Evolutionary conservation across 306 rosid genomes (phyloP), one percentile per base, ranked within the genome.

Genomic region (Leucaena leucocephala): DNA sequence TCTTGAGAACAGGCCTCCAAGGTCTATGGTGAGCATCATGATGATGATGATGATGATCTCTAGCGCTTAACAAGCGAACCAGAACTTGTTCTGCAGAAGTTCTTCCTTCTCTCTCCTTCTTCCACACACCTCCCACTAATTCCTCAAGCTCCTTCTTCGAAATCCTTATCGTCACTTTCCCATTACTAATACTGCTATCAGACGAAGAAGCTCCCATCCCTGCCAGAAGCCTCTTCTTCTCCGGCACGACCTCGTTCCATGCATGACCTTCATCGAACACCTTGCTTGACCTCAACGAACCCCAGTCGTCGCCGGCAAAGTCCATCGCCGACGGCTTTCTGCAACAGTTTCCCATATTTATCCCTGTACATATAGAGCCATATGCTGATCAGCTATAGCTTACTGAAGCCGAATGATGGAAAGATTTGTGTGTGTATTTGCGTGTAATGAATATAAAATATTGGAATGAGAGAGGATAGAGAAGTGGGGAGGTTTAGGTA

Each of bases 241-340:
- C 89, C 2, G 48, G 3, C 2, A 44, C 59, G 63, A 19, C 77
- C n/a, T 34, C 67, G 36, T 22, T 4, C 19, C 16, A 42, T 19
- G 72, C 21, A 12, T 44, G 44, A 43, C 11, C 57, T 76, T 83
- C 86, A 43, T 75, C 87, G 48, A 82, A 82, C 79, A 84, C 85
- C 71, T 86, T 86, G 54, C 62, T 71, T 8, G 85, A 70, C 64
- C 79, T 39, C 39, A 84, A 15, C 19, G 90, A 86, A 11, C 81
- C 94, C 94, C 94, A 90, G 17, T 90, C 90, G 0, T 84, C 90
- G 1, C 89, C 87, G 3, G 72, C 91, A 89, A 91, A 92, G 2
- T 78, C 87, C 88, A 62, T 73, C 5, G 88, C 10, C 0, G 85
- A 74, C 13, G 61, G 15, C 21, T 36, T 39, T 10, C 59, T 52